phyloP scores from a whole-genome alignment of 306 rosid species.

The Pyrus pyrifolia region DNA sequence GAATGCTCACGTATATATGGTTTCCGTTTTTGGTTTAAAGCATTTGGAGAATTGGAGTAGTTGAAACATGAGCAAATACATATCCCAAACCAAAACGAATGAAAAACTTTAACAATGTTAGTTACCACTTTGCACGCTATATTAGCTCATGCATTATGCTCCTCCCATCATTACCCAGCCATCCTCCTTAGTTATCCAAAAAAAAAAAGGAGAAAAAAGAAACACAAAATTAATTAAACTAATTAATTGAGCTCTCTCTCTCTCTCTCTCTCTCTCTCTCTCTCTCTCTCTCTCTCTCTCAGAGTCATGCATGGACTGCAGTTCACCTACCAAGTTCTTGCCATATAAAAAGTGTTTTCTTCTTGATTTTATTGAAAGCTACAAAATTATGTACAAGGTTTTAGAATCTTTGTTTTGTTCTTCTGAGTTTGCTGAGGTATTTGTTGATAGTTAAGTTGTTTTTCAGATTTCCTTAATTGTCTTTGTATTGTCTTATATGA shows the following conservation, averaged over 20 bases:
- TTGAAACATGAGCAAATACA: constrained; percentile 37
- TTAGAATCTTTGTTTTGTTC: neutral
- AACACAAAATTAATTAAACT: neutral
- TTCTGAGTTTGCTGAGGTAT: constrained; percentile 4
- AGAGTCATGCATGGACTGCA: constrained; percentile 47
- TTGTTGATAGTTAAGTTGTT: too few relatives aligned
- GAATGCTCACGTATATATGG: neutral
- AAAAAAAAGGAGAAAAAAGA: neutral
- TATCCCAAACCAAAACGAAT: constrained; percentile 34
- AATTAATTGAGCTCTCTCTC: neutral
- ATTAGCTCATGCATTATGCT: constrained; percentile 64
- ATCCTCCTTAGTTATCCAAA: neutral
- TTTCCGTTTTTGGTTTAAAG: constrained; percentile 18
- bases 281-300: neutral
- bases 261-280: neutral
- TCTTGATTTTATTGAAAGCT: neutral
- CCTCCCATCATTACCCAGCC: constrained; percentile 61
- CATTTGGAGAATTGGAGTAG: constrained; percentile 32
- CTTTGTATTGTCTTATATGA: too few relatives aligned
- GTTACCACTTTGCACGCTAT: constrained; percentile 33
- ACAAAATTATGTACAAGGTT: neutral
- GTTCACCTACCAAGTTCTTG: constrained; percentile 55
- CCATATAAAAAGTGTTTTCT: neutral
- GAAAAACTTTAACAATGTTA: constrained; percentile 36
- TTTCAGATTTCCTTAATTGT: too few relatives aligned